Evolutionary conservation across 176 grass and related monocot genomes (phyloP), one percentile per base, ranked within the genome.

Genomic region (Zizania latifolia): DNA sequence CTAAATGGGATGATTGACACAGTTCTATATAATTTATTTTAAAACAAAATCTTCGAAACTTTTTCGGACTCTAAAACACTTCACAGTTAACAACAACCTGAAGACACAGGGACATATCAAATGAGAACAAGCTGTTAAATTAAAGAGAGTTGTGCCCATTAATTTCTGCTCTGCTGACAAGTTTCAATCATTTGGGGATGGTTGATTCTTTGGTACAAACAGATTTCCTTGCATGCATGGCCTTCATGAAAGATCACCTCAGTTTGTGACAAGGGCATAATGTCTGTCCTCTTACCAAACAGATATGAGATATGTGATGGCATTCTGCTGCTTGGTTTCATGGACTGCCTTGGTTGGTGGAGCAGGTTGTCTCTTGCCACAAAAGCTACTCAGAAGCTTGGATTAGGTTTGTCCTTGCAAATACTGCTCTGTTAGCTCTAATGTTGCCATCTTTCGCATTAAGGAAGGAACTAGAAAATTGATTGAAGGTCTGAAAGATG

Each of bases 391-490:
- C 11, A 39, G 30, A 68, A 6, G 28, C 68, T 19, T 16, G n/a
- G n/a, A n/a, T n/a, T n/a, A 65, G 58, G 11, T 56, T 85, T n/a
- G 61, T 48, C 67, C 22, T 53, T 51, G 4, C 37, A 31, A 41
- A n/a, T n/a, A n/a, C n/a, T 58, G 32, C 17, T 39, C n/a, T n/a
- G 48, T 75, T 69, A 32, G 77, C 75, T 81, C 40, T 41, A 32
- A 41, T 4, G 77, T 75, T 68, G 4, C 70, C 19, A 62, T 80
- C 77, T 40, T 61, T 80, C 40, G 54, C 62, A n/a, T 70, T 21
- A 68, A 74, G 62, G 69, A 80, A 74, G 38, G 31, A 80, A 53
- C 70, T 17, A 53, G 33, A 37, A 68, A 63, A 76, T 28, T 56
- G 21, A 34, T 84, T 46, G 15, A 55, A 56, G 35, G 58, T 21